Conservation (phyloP, 179 eudicot genomes). For the Sideroxylon spinosum region DNA sequence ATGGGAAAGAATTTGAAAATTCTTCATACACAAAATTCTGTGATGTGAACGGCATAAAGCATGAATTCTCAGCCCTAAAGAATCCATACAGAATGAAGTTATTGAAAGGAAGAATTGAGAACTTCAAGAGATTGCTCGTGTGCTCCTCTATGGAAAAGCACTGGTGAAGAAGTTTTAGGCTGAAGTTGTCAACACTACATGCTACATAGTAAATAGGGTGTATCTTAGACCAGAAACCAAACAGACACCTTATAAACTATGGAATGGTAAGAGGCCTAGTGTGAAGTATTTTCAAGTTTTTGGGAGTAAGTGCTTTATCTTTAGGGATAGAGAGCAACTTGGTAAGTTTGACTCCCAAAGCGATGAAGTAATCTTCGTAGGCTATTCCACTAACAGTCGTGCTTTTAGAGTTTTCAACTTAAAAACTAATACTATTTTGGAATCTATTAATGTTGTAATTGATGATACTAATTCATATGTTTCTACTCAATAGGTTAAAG, state of each 20-base stretch:
- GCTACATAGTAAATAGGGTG: not conserved
- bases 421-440: too few species aligned
- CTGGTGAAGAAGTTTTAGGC: not conserved
- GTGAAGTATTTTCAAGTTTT: too few species aligned
- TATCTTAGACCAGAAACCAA: not conserved
- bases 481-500: not conserved
- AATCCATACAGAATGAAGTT: not conserved
- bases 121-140: not conserved
- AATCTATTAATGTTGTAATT: too few species aligned
- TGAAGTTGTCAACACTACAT: not conserved
- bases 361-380: too few species aligned
- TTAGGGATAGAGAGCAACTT: too few species aligned
- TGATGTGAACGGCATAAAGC: not conserved
- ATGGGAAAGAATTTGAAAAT: not conserved
- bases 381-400: too few species aligned
- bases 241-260: not conserved
- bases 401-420: too few species aligned
- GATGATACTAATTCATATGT: not conserved
- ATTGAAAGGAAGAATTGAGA: not conserved
- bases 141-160: not conserved
- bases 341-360: too few species aligned
- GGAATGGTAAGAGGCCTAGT: too few species aligned
- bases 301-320: too few species aligned
- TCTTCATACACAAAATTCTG: not conserved
- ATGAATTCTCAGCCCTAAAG: not conserved